Evolutionary conservation across 78 protist species (phyloP).

Genomic region (Anaeramoeba ignava): DNA sequence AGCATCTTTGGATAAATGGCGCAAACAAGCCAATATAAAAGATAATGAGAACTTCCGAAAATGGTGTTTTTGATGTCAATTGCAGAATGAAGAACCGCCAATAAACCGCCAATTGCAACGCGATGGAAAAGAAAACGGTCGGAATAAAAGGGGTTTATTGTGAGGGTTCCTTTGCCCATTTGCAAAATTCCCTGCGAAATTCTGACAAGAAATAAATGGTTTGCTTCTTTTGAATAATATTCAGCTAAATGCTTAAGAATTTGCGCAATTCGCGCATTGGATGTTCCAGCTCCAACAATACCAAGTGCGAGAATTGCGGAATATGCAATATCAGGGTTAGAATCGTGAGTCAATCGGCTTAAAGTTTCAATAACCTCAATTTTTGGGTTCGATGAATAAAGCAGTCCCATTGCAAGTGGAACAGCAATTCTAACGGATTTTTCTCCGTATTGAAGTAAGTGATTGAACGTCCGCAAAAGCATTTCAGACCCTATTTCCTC

Average conservation of each 20-base stretch:
- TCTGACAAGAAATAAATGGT: slow-evolving; percentile 20
- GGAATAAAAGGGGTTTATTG: background rate
- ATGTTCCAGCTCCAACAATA: slow-evolving; percentile 84
- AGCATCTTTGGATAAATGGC: slow-evolving; percentile 70
- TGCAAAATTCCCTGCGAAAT: slow-evolving; percentile 8
- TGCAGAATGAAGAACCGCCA: slow-evolving; percentile 48
- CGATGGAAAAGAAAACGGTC: background rate
- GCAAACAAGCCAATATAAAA: slow-evolving; percentile 55
- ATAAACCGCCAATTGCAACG: slow-evolving; percentile 50
- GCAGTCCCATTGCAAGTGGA: slow-evolving; percentile 83
- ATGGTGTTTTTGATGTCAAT: slow-evolving; percentile 57
- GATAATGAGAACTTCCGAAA: slow-evolving; percentile 62
- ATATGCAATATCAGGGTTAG: slow-evolving; percentile 44
- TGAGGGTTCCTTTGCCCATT: too few relatives aligned
- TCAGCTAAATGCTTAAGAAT: slow-evolving; percentile 67
- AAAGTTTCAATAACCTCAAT: slow-evolving; percentile 17
- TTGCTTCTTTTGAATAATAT: slow-evolving; percentile 49
- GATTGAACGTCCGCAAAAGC: slow-evolving; percentile 73
- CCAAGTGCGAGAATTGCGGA: slow-evolving; percentile 44
- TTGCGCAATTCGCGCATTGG: slow-evolving; percentile 79
- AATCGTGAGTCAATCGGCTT: slow-evolving; percentile 79
- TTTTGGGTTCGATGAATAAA: slow-evolving; percentile 65
- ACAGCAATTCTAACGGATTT: slow-evolving; percentile 43
- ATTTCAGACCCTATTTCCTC: slow-evolving; percentile 87
- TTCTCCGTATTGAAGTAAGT: slow-evolving; percentile 57